phyloP scores from a whole-genome alignment of 306 rosid genomes.

The Gastrolobium villosum region DNA sequence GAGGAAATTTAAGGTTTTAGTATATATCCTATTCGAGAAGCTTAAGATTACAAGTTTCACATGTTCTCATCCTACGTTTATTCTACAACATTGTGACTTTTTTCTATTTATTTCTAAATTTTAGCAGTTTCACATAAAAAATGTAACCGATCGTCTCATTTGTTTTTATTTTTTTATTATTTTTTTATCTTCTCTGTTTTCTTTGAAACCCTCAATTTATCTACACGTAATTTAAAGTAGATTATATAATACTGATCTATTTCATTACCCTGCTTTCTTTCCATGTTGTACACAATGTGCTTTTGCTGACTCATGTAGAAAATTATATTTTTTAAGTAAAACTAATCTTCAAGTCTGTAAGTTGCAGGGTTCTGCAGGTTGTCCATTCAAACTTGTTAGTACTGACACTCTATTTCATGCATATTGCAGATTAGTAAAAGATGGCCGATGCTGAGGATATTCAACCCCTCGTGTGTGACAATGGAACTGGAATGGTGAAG shows the following conservation, averaged over 20 bases:
- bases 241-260: background rate
- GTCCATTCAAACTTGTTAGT: background rate
- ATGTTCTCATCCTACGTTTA: background rate
- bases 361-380: background rate
- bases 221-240: background rate
- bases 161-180: background rate
- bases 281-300: background rate
- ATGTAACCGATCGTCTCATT: background rate
- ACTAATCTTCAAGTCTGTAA: slow-evolving; percentile 4
- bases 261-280: slow-evolving; percentile 5
- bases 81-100: background rate
- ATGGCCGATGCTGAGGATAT: slow-evolving; percentile 97
- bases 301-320: slow-evolving; percentile 12
- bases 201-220: background rate
- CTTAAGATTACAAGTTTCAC: background rate
- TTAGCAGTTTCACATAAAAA: background rate
- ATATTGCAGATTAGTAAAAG: slow-evolving; percentile 55
- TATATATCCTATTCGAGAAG: background rate
- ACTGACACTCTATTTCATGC: slow-evolving; percentile 13
- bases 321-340: background rate
- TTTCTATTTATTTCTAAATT: background rate
- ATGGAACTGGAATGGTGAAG: slow-evolving; percentile 99
- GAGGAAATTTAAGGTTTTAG: slow-evolving; percentile 6
- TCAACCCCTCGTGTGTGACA: slow-evolving; percentile 98
- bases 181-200: background rate